A percentile compares a stretch with the other conserved stretches of the same genome.
These are phyloP conservation scores for Barnettozyma salicaria DNA, from an alignment of 805 yeast species.

Conservation along the genomic window DNA sequence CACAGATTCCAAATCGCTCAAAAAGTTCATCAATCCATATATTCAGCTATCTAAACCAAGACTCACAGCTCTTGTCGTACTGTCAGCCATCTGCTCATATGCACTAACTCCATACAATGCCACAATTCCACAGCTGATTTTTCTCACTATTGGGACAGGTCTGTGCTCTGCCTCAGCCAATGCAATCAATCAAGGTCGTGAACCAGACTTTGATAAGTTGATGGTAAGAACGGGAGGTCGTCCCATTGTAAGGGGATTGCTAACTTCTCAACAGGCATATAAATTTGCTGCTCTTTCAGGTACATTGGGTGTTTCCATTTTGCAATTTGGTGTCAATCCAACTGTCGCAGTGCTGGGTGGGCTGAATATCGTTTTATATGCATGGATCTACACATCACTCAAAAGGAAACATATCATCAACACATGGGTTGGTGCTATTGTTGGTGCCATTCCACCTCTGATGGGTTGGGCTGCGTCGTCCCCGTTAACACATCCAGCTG, in stretches of 20 bases:
- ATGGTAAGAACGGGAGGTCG: conserved; percentile 87
- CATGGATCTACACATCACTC: conserved; percentile 87
- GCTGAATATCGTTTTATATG: conserved; percentile 72
- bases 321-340: conserved; percentile 79
- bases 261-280: conserved; percentile 73
- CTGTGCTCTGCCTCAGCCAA: conserved; percentile 91
- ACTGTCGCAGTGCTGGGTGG: conserved; percentile 79
- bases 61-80: conserved; percentile 77
- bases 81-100: conserved; percentile 89
- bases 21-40: conserved; percentile 51
- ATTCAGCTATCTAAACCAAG: conserved; percentile 86
- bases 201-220: conserved; percentile 78
- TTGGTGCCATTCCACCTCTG: conserved; percentile 96
- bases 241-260: conserved; percentile 82
- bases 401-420: conserved; percentile 80
- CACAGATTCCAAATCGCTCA: conserved; percentile 24
- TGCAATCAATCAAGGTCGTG: conserved; percentile 95
- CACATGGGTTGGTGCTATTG: conserved; percentile 99
- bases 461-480: conserved; percentile 99
- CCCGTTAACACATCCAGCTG: conserved; percentile 77
- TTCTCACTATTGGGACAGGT: conserved; percentile 79
- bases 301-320: conserved; percentile 55
- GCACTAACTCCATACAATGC: conserved; percentile 86
- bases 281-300: conserved; percentile 76
- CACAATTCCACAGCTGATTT: conserved; percentile 60